These are phyloP conservation scores for Rheum nobile DNA, from an alignment of 148 eudicot genomes.

Conservation along the genomic window DNA sequence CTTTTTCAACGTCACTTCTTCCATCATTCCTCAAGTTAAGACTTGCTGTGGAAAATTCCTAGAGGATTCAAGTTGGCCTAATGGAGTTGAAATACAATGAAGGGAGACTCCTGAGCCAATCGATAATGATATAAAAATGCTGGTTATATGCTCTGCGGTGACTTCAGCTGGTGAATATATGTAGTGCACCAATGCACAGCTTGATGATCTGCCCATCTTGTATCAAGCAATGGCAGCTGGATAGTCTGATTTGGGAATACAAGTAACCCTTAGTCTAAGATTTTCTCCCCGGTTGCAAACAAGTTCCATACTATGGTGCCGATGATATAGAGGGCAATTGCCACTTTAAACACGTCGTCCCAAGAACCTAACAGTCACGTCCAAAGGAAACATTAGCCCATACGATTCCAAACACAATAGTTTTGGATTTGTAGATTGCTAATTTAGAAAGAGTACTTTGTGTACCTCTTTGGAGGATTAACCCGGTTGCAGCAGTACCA, in stretches of 20 bases:
- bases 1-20: background rate
- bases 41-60: slow-evolving; percentile 2
- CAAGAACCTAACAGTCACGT: slow-evolving; percentile 45
- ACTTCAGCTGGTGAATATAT: background rate
- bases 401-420: background rate
- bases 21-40: background rate
- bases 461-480: slow-evolving; percentile 81
- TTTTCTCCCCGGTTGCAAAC: slow-evolving; percentile 85
- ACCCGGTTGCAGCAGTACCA: slow-evolving; percentile 95
- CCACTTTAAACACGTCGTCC: slow-evolving; percentile 90
- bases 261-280: slow-evolving; percentile 40
- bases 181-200: background rate
- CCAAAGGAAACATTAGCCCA: background rate
- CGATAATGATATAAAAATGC: background rate
- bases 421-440: no score
- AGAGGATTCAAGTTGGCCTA: background rate
- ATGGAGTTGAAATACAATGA: slow-evolving; percentile 3
- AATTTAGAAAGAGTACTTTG: background rate
- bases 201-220: background rate
- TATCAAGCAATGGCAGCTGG: background rate
- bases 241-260: background rate
- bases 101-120: background rate
- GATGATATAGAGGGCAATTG: slow-evolving; percentile 68
- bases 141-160: background rate
- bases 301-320: slow-evolving; percentile 92